Conservation (phyloP, 1,284 basidiomycete species). For the Acaromyces ingoldii region DNA sequence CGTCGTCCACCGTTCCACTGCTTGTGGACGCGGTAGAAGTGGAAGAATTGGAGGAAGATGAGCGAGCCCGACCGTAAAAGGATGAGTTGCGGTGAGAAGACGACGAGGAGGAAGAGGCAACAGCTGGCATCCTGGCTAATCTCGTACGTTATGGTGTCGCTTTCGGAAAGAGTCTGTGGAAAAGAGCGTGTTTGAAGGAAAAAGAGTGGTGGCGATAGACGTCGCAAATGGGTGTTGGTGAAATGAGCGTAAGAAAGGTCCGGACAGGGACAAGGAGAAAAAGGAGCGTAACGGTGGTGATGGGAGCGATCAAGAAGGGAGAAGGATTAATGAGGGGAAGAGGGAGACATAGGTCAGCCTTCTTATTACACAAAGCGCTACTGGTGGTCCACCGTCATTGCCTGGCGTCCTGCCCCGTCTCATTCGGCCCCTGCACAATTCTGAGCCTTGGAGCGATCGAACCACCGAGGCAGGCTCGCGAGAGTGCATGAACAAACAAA, state of each 20-base stretch:
- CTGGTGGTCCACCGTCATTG: too few relatives aligned
- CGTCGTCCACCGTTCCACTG: not conserved
- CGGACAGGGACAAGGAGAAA: too few relatives aligned
- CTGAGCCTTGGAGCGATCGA: too few relatives aligned
- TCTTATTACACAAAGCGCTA: too few relatives aligned
- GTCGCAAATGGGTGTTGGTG: not conserved
- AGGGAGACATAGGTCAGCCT: too few relatives aligned
- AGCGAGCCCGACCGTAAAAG: not conserved
- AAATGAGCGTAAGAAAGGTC: not conserved
- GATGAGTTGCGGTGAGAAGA: not conserved
- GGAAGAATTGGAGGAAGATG: not conserved
- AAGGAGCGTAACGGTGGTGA: not conserved
- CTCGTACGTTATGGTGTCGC: not conserved
- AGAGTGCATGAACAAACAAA: too few relatives aligned
- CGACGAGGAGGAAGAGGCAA: not conserved
- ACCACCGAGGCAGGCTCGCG: too few relatives aligned
- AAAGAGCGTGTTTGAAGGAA: not conserved
- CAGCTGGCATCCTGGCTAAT: not conserved
- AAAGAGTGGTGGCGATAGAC: not conserved
- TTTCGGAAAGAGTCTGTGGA: not conserved
- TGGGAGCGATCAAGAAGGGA: not conserved
- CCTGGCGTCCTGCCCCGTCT: too few relatives aligned
- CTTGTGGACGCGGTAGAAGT: not conserved
- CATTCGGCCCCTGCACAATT: too few relatives aligned
- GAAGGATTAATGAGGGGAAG: not conserved